Evolutionary conservation across 306 rosid species (phyloP).

Genomic region (Medicago arabica): DNA sequence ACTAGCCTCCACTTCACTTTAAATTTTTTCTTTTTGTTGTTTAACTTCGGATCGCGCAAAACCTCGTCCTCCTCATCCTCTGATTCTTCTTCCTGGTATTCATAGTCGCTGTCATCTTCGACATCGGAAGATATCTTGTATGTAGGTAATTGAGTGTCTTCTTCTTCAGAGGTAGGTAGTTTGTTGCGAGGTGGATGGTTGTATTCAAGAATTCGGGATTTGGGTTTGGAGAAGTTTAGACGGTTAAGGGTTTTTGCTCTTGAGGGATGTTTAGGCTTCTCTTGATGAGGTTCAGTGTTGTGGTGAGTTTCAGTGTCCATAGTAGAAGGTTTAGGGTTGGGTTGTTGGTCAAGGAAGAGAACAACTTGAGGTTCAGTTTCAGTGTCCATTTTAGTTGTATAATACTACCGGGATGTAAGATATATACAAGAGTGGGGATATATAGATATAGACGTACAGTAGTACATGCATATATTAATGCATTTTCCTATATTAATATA

Average conservation of each 20-base stretch:
- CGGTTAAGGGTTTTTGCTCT: constrained; percentile 47
- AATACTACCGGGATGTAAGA: no score
- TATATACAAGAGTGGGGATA: no score
- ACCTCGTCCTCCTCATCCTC: neutral
- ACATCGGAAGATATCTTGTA: constrained; percentile 41
- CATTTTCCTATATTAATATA: no score
- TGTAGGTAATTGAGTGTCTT: constrained; percentile 31
- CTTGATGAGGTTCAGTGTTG: constrained; percentile 17
- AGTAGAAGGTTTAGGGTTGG: constrained; percentile 42
- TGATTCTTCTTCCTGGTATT: constrained; percentile 30
- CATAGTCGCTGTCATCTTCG: constrained; percentile 16
- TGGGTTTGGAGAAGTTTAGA: constrained; percentile 61
- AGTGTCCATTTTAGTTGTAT: constrained; percentile 37
- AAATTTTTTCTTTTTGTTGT: constrained; percentile 39
- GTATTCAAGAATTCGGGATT: constrained; percentile 51
- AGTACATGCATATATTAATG: no score
- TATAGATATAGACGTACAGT: no score
- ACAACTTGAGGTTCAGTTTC: constrained; percentile 50
- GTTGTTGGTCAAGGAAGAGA: constrained; percentile 51
- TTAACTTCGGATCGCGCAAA: neutral
- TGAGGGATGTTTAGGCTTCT: constrained; percentile 38
- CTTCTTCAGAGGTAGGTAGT: constrained; percentile 22
- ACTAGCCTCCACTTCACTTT: constrained; percentile 50
- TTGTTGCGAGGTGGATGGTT: constrained; percentile 30
- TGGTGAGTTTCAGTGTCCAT: constrained; percentile 32